These are phyloP conservation scores for Lentinus brumalis DNA, from an alignment of 768 basidiomycete genomes.

Conservation along the genomic window DNA sequence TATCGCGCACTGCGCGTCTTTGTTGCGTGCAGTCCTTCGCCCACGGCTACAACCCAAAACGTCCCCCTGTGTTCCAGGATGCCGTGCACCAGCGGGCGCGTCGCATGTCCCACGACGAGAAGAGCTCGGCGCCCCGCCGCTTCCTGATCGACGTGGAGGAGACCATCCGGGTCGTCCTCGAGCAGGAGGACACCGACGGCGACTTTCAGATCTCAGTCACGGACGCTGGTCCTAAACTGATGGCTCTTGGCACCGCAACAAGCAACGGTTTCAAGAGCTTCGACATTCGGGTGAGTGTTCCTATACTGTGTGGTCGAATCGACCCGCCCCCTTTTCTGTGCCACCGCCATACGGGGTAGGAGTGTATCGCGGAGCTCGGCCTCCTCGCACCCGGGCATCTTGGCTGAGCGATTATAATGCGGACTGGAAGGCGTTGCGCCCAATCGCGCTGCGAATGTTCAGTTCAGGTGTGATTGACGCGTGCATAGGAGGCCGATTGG, in stretches of 20 bases:
- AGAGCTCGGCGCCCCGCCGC: slow-evolving; percentile 77
- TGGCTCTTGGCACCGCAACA: slow-evolving; percentile 94
- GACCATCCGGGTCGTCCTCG: slow-evolving; percentile 92
- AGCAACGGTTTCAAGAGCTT: slow-evolving; percentile 98
- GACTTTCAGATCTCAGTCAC: slow-evolving; percentile 97
- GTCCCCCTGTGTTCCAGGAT: slow-evolving; percentile 71
- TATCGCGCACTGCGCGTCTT: slow-evolving; percentile 4
- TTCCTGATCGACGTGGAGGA: slow-evolving; percentile 98
- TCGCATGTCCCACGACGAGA: slow-evolving; percentile 92
- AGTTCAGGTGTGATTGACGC: background rate
- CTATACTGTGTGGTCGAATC: background rate
- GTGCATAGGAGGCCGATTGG: background rate
- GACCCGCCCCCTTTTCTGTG: background rate
- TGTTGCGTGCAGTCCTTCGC: slow-evolving; percentile 23
- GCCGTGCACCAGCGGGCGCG: slow-evolving; percentile 74
- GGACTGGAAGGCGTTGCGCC: background rate
- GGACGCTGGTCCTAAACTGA: slow-evolving; percentile 95
- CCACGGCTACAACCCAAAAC: slow-evolving; percentile 60
- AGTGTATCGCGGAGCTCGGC: background rate
- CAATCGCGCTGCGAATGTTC: background rate
- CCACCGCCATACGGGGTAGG: too few relatives aligned
- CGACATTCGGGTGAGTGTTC: slow-evolving; percentile 77
- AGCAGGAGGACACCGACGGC: slow-evolving; percentile 97
- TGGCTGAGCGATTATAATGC: background rate
- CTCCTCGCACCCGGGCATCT: background rate